phyloP scores from a whole-genome alignment of 306 rosid species.

The Canavalia gladiata region DNA sequence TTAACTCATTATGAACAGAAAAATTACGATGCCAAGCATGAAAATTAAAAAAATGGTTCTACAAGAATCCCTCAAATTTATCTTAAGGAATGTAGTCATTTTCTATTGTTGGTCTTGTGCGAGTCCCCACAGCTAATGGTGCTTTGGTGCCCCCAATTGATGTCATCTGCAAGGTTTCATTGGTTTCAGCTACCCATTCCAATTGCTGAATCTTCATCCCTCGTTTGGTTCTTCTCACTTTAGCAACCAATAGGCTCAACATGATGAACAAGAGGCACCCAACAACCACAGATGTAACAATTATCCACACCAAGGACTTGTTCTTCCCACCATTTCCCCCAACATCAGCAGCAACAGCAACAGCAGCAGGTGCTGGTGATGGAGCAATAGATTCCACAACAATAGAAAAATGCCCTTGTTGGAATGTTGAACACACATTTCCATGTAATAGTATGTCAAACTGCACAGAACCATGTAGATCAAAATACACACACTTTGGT shows the following conservation, averaged over 20 bases:
- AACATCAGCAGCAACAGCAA: conserved; percentile 32
- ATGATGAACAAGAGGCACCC: conserved; percentile 47
- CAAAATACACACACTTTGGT: conserved; percentile 66
- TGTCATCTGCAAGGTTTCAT: conserved; percentile 56
- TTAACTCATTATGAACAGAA: conserved; percentile 46
- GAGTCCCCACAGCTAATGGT: conserved; percentile 65
- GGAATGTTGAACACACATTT: conserved; percentile 56
- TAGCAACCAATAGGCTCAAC: conserved; percentile 48
- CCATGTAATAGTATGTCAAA: conserved; percentile 60
- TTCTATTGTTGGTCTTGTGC: conserved; percentile 70
- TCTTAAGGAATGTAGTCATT: conserved; percentile 64
- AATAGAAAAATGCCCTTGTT: conserved; percentile 72
- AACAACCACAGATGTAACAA: conserved; percentile 53
- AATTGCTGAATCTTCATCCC: conserved; percentile 58
- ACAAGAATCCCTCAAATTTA: conserved; percentile 33
- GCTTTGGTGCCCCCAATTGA: conserved; percentile 64
- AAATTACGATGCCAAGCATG: conserved; percentile 26
- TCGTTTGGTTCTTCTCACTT: conserved; percentile 33
- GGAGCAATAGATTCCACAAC: conserved; percentile 64
- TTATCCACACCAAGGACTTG: conserved; percentile 54
- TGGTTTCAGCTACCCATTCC: conserved; percentile 56
- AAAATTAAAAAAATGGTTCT: background rate
- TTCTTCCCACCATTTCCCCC: conserved; percentile 5
- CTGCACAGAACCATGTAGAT: conserved; percentile 67
- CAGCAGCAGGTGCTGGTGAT: conserved; percentile 56